Evolutionary conservation across 805 yeast genomes (phyloP), one percentile per base, ranked within the genome.

Genomic region (Barnettozyma sp.): DNA sequence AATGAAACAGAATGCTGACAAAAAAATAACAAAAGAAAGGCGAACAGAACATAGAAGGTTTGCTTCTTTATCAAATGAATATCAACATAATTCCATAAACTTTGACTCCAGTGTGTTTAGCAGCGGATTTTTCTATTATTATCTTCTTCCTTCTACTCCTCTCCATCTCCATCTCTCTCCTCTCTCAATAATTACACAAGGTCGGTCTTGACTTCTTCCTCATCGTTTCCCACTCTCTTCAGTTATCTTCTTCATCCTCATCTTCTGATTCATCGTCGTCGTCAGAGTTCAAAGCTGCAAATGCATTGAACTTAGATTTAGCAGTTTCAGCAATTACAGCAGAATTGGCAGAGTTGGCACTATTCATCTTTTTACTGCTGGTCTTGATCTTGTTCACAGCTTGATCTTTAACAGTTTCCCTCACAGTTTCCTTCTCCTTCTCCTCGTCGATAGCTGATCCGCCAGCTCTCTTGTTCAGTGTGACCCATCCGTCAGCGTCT

Each of bases 401-500:
- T 18, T 46, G 37, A 18, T 39, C 39, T 46, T 40, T 42, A 12
- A 42, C 32, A n/a, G 71, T 54, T 40, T 75, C 78, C 54, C 69
- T 71, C 35, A 66, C 52, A 39, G 65, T 53, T 42, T 70, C 73
- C 51, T 62, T 54, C 34, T 57, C 69, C 51, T 62, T 54, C 34
- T 57, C 69, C 14, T 66, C 74, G 13, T 67, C 75, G 39, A 69
- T 73, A 24, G 62, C 60, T 47, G 75, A 76, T 40, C 72, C 67
- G 34, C 50, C 58, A 43, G 58, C 56, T 21, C 48, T 46, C 40
- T 65, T 65, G 48, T 63, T 69, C 44, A 71, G 60, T 16, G 90
- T 79, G 39, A 82, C 82, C 90, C 92, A 83, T 30, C 94, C 94
- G 43, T 83, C 90, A 39, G 78, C 82, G 54, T 82, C 94, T 23